phyloP scores from a whole-genome alignment of 352 stramenopile genomes.

The Globisporangium nodosum region DNA sequence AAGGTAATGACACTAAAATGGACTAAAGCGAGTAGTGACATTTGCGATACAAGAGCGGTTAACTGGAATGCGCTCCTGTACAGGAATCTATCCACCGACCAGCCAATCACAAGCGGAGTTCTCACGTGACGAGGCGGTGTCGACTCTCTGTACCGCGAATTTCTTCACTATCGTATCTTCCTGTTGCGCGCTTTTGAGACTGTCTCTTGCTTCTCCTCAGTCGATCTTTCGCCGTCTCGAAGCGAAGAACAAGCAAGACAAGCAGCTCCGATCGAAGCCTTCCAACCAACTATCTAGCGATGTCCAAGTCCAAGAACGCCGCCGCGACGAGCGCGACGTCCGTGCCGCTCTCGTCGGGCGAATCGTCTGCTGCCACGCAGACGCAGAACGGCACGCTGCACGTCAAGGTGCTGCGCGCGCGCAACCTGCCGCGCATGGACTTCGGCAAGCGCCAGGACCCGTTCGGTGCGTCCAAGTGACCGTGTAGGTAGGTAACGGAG shows the following conservation, averaged over 20 bases:
- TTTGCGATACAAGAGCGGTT: not conserved
- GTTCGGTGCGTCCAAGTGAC: slow-evolving; percentile 33
- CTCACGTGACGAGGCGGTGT: not conserved
- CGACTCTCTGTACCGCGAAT: not conserved
- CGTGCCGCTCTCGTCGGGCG: not conserved
- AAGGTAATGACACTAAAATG: not conserved
- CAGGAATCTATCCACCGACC: not conserved
- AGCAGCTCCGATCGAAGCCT: not conserved
- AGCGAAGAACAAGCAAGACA: not conserved
- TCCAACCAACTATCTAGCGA: not conserved
- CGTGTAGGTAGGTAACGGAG: no score
- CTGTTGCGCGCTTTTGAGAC: not conserved
- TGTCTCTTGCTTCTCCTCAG: not conserved
- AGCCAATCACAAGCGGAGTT: slow-evolving; percentile 2
- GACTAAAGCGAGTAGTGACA: not conserved
- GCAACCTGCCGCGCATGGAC: slow-evolving; percentile 67
- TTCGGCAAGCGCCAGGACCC: slow-evolving; percentile 80
- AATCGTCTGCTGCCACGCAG: not conserved
- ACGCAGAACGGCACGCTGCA: slow-evolving; percentile 66
- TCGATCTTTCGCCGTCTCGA: slow-evolving; percentile 2
- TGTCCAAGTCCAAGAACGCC: slow-evolving; percentile 1
- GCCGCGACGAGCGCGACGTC: not conserved
- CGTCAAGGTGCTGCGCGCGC: slow-evolving; percentile 56
- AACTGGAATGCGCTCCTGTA: not conserved
- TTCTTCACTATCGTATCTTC: slow-evolving; percentile 2